These are phyloP conservation scores for Lyophyllum decastes DNA, from an alignment of 768 basidiomycete genomes.

Conservation along the genomic window DNA sequence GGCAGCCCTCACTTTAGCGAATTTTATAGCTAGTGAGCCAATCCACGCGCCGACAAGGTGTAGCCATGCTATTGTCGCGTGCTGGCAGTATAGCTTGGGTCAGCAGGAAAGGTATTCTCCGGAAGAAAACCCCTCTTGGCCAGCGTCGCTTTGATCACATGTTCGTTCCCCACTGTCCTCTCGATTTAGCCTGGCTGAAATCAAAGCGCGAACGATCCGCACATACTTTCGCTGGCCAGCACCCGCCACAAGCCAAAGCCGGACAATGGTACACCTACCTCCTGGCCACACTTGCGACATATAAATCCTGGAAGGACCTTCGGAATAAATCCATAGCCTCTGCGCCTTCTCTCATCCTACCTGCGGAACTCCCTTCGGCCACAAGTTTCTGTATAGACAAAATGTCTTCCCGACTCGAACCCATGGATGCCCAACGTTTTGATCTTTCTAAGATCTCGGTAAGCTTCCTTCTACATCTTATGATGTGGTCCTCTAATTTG, in stretches of 20 bases:
- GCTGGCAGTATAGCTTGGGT: background rate
- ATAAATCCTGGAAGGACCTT: constrained; percentile 10
- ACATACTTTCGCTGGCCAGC: constrained; percentile 3
- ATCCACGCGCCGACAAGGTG: constrained; percentile 4
- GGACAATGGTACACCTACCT: constrained; percentile 10
- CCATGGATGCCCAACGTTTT: constrained; percentile 32
- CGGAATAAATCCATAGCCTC: background rate
- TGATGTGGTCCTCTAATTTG: background rate
- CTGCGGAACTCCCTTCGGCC: constrained; percentile 3
- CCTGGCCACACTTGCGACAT: constrained; percentile 11
- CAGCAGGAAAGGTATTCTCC: constrained; percentile 10
- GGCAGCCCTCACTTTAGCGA: background rate
- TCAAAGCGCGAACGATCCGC: constrained; percentile 6
- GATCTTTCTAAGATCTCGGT: constrained; percentile 25
- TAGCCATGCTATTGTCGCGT: constrained; percentile 20
- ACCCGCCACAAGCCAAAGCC: constrained; percentile 1
- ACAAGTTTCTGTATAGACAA: constrained; percentile 6
- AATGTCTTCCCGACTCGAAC: constrained; percentile 12
- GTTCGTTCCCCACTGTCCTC: background rate
- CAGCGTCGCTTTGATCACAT: background rate
- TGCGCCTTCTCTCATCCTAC: background rate
- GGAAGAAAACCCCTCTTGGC: background rate
- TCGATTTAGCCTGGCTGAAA: background rate
- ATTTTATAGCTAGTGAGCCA: background rate
- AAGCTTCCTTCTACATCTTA: background rate